Percentiles rank a stretch among this genome's conserved stretches.
These are phyloP conservation scores for Ananas comosus DNA, from an alignment of 176 grass and related monocot species.

Conservation along the genomic window DNA sequence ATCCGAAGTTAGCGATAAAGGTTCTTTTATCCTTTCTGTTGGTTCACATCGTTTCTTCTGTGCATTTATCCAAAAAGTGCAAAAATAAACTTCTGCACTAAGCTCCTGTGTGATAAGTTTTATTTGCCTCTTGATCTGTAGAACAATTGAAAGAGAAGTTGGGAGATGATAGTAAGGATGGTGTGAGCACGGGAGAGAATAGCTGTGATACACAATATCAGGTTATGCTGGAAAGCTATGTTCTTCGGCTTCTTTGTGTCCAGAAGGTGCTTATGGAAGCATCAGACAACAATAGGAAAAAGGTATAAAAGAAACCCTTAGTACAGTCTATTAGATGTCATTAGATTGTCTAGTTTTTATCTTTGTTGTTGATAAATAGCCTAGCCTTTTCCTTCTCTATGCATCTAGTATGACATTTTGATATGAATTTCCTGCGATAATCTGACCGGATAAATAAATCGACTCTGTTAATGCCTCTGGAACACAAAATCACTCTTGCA, in stretches of 20 bases:
- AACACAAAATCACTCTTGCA: too few species aligned
- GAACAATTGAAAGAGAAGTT: not conserved
- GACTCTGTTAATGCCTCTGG: too few species aligned
- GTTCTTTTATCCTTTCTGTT: conserved; percentile 12
- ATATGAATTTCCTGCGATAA: too few species aligned
- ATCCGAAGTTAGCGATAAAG: conserved; percentile 22
- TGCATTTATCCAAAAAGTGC: conserved; percentile 3
- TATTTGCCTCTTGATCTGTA: conserved; percentile 8
- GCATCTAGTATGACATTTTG: too few species aligned
- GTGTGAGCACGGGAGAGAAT: conserved; percentile 13
- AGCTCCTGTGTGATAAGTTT: not conserved
- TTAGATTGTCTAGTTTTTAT: too few species aligned
- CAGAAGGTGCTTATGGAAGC: conserved; percentile 24
- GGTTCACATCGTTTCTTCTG: not conserved
- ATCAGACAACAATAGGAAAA: conserved; percentile 19
- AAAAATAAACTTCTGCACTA: conserved; percentile 8
- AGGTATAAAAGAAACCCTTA: conserved; percentile 10
- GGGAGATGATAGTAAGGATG: conserved; percentile 9
- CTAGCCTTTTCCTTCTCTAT: too few species aligned
- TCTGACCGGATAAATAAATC: too few species aligned
- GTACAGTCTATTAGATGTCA: too few species aligned
- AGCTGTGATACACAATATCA: conserved; percentile 12
- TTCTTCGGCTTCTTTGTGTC: conserved; percentile 29
- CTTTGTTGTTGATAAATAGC: too few species aligned
- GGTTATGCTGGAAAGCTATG: conserved; percentile 27